Evolutionary conservation across 176 grass and related monocot genomes (phyloP).

Genomic region (Triticum turgidum): DNA sequence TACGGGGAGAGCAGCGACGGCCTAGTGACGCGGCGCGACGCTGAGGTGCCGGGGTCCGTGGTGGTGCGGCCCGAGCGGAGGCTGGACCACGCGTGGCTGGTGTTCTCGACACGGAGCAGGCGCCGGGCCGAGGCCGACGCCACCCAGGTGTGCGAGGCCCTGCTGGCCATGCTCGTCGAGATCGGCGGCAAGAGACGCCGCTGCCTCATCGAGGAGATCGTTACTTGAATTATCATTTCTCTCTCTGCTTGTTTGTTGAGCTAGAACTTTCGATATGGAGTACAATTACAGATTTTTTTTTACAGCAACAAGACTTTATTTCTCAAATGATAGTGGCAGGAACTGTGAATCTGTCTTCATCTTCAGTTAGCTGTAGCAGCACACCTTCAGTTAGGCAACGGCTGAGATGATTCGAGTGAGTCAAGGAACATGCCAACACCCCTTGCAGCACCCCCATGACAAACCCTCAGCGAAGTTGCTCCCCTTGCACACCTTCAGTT

Average conservation of each 20-base stretch:
- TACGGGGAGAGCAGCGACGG: constrained; percentile 77
- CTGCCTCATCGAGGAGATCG: not conserved
- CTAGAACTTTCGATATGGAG: not conserved
- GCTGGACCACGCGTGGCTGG: constrained; percentile 87
- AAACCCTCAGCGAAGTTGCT: too few relatives aligned
- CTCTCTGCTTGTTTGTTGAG: not conserved
- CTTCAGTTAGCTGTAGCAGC: too few relatives aligned
- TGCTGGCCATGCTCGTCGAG: constrained; percentile 79
- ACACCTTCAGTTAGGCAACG: too few relatives aligned
- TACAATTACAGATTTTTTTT: not conserved
- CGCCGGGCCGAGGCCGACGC: constrained; percentile 58
- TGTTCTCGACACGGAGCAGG: constrained; percentile 57
- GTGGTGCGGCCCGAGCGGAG: constrained; percentile 68
- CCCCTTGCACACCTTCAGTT: too few relatives aligned
- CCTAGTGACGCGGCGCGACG: constrained; percentile 66
- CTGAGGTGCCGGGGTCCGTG: constrained; percentile 83
- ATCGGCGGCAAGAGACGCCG: constrained; percentile 39
- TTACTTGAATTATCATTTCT: not conserved
- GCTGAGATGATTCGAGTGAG: too few relatives aligned
- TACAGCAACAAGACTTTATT: too few relatives aligned
- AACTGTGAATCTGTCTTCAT: too few relatives aligned
- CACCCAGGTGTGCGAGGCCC: constrained; percentile 73
- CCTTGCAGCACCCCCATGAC: too few relatives aligned
- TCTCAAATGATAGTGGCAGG: too few relatives aligned
- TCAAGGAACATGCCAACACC: too few relatives aligned